Evolutionary conservation across 2,329 filamentous ascomycete genomes (phyloP).

Genomic region (Helotiales sp.): DNA sequence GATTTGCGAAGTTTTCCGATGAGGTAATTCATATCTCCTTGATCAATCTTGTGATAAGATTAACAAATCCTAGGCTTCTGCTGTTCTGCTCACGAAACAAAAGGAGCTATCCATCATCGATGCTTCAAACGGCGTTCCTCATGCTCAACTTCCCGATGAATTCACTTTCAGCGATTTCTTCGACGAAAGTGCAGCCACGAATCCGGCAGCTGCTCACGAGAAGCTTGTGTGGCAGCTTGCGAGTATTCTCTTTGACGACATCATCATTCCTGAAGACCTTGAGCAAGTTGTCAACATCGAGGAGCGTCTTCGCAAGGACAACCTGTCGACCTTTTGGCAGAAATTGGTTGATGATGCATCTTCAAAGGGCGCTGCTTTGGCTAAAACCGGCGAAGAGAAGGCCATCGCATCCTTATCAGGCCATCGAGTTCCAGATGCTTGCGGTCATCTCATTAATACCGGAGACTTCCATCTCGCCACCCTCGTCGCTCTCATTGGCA

Average conservation of each 20-base stretch:
- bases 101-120: slow-evolving; percentile 60
- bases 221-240: slow-evolving; percentile 83
- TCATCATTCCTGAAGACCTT: slow-evolving; percentile 52
- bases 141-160: slow-evolving; percentile 54
- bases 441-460: slow-evolving; percentile 74
- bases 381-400: slow-evolving; percentile 75
- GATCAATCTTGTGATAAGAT: slow-evolving; percentile 4
- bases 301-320: slow-evolving; percentile 59
- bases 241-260: slow-evolving; percentile 83
- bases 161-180: slow-evolving; percentile 57
- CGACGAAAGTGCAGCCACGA: slow-evolving; percentile 46
- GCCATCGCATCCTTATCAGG: slow-evolving; percentile 81
- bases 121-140: slow-evolving; percentile 62
- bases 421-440: slow-evolving; percentile 81
- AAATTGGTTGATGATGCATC: slow-evolving; percentile 67
- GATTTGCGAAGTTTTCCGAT: slow-evolving; percentile 66
- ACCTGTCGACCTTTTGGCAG: slow-evolving; percentile 70
- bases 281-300: slow-evolving; percentile 44
- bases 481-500: slow-evolving; percentile 80
- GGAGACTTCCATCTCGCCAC: slow-evolving; percentile 85
- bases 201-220: slow-evolving; percentile 63
- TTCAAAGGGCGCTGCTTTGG: slow-evolving; percentile 59
- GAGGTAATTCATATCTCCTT: slow-evolving; percentile 49
- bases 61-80: slow-evolving; percentile 53
- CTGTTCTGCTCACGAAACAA: slow-evolving; percentile 60